A percentile compares a stretch with the other conserved stretches of the same genome.
phyloP scores from a whole-genome alignment of 2,329 filamentous ascomycete genomes.

The Claviceps fusiformis region DNA sequence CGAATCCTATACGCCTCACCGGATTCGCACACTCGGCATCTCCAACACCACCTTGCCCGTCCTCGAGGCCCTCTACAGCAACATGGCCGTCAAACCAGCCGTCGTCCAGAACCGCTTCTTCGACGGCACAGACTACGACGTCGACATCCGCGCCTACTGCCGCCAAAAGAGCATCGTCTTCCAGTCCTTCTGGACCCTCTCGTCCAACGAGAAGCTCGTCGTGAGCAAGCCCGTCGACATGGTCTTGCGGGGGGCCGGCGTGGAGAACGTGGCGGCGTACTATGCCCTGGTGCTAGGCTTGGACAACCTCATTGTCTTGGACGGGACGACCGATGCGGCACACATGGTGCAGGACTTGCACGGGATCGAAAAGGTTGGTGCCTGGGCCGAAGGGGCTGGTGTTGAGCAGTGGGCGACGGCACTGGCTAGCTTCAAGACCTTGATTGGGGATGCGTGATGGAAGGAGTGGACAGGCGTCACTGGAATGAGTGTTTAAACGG shows the following conservation, averaged over 20 bases:
- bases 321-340: conserved; percentile 30
- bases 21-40: conserved; percentile 56
- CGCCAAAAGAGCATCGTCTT: conserved; percentile 28
- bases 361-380: conserved; percentile 25
- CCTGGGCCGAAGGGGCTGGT: conserved; percentile 30
- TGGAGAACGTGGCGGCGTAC: conserved; percentile 27
- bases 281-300: conserved; percentile 37
- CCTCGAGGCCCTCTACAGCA: conserved; percentile 37
- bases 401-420: conserved; percentile 33
- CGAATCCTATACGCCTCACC: conserved; percentile 50
- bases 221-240: conserved; percentile 29
- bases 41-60: conserved; percentile 54
- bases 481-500: no score
- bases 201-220: conserved; percentile 29
- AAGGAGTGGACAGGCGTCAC: no score
- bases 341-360: conserved; percentile 38
- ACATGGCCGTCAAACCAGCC: conserved; percentile 28
- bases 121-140: conserved; percentile 43
- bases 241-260: conserved; percentile 30
- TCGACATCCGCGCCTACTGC: conserved; percentile 39
- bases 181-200: conserved; percentile 43
- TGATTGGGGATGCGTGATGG: conserved; percentile 14
- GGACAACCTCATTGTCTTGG: conserved; percentile 26
- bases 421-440: conserved; percentile 31
- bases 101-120: conserved; percentile 71